A percentile compares a stretch with the other conserved stretches of the same genome.
phyloP scores from a whole-genome alignment of 768 basidiomycete species.

The Amanita exitialis region DNA sequence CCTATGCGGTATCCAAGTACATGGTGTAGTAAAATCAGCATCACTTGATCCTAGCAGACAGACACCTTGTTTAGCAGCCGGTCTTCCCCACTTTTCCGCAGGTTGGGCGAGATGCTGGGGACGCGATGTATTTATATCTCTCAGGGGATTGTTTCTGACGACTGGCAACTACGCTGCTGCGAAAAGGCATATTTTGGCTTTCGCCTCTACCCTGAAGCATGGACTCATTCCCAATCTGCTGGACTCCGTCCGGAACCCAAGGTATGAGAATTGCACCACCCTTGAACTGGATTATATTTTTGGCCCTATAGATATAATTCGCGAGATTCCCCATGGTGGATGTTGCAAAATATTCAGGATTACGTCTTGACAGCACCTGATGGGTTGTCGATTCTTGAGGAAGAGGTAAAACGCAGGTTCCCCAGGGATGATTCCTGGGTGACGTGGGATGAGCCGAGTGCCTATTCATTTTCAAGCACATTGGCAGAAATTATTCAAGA shows the following conservation, averaged over 20 bases:
- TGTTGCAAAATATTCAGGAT: conserved; percentile 97
- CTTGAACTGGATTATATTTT: background rate
- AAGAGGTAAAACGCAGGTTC: conserved; percentile 86
- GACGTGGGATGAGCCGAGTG: conserved; percentile 75
- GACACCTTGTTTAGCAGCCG: conserved; percentile 85
- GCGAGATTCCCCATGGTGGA: conserved; percentile 98
- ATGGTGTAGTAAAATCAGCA: conserved; percentile 84
- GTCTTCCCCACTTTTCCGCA: conserved; percentile 86
- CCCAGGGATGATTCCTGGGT: conserved; percentile 93
- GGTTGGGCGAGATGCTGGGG: conserved; percentile 99
- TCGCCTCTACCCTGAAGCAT: conserved; percentile 89
- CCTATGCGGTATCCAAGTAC: conserved; percentile 79
- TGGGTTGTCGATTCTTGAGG: conserved; percentile 70
- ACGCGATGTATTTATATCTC: conserved; percentile 86
- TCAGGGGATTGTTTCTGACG: conserved; percentile 87
- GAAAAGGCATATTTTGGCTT: conserved; percentile 83
- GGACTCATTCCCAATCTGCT: conserved; percentile 94
- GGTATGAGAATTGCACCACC: conserved; percentile 32
- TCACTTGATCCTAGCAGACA: conserved; percentile 67
- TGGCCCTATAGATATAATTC: conserved; percentile 68
- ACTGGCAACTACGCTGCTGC: conserved; percentile 86
- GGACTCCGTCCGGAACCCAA: conserved; percentile 78
- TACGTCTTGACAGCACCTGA: conserved; percentile 79
- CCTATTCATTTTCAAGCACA: conserved; percentile 73
- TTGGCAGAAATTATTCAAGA: conserved; percentile 96